A percentile compares a stretch with the other conserved stretches of the same genome.
These are phyloP conservation scores for Wickerhamiella alocasiicola DNA, from an alignment of 805 yeast species.

Conservation along the genomic window DNA sequence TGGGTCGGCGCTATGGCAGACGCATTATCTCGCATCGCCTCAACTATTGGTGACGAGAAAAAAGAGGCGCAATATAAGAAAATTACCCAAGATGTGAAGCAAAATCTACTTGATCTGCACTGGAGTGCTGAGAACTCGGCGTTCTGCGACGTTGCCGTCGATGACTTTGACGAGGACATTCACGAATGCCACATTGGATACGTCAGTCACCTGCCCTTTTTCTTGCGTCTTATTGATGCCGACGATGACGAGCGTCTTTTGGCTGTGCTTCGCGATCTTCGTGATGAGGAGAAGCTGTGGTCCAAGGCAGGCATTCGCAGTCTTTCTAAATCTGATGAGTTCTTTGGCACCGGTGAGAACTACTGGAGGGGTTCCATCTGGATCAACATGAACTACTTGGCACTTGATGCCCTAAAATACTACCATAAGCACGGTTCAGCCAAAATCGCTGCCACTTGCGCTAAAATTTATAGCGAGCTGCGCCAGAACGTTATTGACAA, in stretches of 20 bases:
- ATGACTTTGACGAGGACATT: conserved; percentile 51
- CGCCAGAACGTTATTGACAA: conserved; percentile 58
- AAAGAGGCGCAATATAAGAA: conserved; percentile 44
- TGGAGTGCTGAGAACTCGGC: conserved; percentile 59
- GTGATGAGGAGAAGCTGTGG: conserved; percentile 67
- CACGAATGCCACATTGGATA: conserved; percentile 86
- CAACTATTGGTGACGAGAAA: conserved; percentile 41
- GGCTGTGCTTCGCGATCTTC: conserved; percentile 42
- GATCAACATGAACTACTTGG: conserved; percentile 80
- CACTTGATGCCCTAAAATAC: conserved; percentile 53
- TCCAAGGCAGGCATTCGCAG: conserved; percentile 70
- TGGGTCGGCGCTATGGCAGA: conserved; percentile 93
- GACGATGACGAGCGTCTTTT: conserved; percentile 36
- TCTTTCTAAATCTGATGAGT: conserved; percentile 51
- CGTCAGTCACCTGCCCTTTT: conserved; percentile 73
- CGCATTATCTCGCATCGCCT: conserved; percentile 65
- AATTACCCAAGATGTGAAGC: conserved; percentile 44
- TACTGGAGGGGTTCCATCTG: conserved; percentile 96
- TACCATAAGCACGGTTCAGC: conserved; percentile 32
- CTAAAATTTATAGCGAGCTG: conserved; percentile 42
- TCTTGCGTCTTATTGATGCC: conserved; percentile 48
- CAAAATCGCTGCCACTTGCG: conserved; percentile 31
- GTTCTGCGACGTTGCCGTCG: conserved; percentile 75
- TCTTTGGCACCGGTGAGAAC: conserved; percentile 68
- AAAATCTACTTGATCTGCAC: conserved; percentile 60